Percentiles rank a stretch among this genome's conserved stretches.
phyloP scores from a whole-genome alignment of 2,329 filamentous ascomycete genomes.

The Gnomoniopsis smithogilvyi region DNA sequence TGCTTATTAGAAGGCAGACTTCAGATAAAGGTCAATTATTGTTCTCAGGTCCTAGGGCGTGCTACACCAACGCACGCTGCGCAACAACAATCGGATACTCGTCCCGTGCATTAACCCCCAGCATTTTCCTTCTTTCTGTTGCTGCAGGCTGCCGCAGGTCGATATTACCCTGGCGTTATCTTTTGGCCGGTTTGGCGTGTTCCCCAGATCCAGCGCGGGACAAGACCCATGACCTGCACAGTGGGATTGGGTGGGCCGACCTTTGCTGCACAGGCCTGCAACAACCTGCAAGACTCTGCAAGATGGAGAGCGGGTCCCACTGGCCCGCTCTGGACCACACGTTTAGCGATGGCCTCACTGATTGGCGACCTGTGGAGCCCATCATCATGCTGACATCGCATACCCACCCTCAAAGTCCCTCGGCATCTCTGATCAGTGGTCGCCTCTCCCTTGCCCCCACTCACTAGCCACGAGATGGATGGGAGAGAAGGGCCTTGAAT shows the following conservation, averaged over 20 bases:
- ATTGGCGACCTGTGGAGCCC: background rate
- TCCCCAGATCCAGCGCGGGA: background rate
- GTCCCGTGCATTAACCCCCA: background rate
- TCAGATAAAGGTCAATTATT: too few relatives aligned
- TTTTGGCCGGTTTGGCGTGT: background rate
- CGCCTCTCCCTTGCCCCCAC: background rate
- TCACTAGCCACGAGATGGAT: background rate
- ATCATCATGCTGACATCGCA: background rate
- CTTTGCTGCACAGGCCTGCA: conserved; percentile 6
- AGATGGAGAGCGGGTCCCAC: conserved; percentile 4
- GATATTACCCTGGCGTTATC: background rate
- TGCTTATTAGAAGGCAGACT: too few relatives aligned
- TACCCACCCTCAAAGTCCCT: background rate
- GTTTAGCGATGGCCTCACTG: conserved; percentile 3
- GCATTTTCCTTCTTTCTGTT: too few relatives aligned
- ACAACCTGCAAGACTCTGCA: conserved; percentile 5
- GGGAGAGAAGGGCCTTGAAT: background rate
- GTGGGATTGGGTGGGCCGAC: background rate
- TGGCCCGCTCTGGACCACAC: conserved; percentile 8
- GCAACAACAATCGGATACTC: background rate
- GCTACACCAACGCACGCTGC: background rate
- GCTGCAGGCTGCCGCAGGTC: background rate
- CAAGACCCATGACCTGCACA: background rate
- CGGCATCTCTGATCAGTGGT: background rate
- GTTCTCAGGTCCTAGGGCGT: too few relatives aligned